These are phyloP conservation scores for Saccharomycopsis fermentans DNA, from an alignment of 805 yeast species.

Conservation along the genomic window DNA sequence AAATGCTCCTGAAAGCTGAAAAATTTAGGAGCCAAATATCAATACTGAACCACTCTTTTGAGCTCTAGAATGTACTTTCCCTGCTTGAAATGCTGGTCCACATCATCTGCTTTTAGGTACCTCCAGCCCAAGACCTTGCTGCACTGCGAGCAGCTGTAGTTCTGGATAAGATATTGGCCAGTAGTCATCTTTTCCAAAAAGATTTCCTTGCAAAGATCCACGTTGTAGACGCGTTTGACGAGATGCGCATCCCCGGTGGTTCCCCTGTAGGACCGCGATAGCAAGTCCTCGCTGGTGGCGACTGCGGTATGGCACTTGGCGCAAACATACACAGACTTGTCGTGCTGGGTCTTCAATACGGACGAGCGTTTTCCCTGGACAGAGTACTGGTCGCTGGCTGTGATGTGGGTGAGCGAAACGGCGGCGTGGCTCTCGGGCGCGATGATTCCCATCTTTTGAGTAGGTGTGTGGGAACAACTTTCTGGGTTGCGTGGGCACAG, in stretches of 20 bases:
- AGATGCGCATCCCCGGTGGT: constrained; percentile 48
- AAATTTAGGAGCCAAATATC: not conserved
- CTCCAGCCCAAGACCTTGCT: constrained; percentile 51
- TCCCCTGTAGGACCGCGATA: constrained; percentile 43
- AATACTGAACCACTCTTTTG: constrained; percentile 12
- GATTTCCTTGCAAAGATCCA: constrained; percentile 26
- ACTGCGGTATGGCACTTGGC: constrained; percentile 32
- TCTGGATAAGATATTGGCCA: constrained; percentile 48
- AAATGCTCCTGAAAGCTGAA: too few relatives aligned
- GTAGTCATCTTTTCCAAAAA: constrained; percentile 41
- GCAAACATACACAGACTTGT: constrained; percentile 29
- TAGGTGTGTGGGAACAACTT: too few relatives aligned
- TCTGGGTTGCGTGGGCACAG: too few relatives aligned
- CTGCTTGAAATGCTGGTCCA: constrained; percentile 46
- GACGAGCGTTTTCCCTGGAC: not conserved
- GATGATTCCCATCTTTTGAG: not conserved
- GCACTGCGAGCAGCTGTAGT: constrained; percentile 48
- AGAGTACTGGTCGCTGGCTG: not conserved
- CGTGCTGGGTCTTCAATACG: not conserved
- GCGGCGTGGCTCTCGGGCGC: not conserved
- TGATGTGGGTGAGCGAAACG: not conserved
- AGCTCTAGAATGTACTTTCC: constrained; percentile 48
- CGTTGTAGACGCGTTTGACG: constrained; percentile 28
- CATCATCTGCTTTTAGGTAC: constrained; percentile 39
- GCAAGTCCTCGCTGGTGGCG: constrained; percentile 27